These are phyloP conservation scores for Aspergillus ochraceoroseus DNA, from an alignment of 2,329 filamentous ascomycete species.

Conservation along the genomic window DNA sequence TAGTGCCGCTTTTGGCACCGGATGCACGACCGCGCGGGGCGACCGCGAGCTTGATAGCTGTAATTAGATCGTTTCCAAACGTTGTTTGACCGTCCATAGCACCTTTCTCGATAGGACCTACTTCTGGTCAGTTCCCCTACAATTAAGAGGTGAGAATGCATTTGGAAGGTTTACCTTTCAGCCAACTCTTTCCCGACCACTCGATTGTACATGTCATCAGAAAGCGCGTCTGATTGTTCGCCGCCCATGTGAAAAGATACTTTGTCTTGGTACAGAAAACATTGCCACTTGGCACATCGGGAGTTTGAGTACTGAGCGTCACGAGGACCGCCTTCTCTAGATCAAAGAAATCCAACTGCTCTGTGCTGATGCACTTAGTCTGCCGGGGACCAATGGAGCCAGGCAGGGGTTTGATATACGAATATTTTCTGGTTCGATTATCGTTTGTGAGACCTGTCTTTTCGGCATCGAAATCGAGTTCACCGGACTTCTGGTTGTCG, in stretches of 20 bases:
- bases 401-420: slow-evolving; percentile 86
- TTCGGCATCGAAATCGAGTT: slow-evolving; percentile 78
- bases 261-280: slow-evolving; percentile 88
- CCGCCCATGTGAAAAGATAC: slow-evolving; percentile 90
- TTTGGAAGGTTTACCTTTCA: slow-evolving; percentile 73
- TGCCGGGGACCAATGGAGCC: slow-evolving; percentile 83
- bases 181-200: slow-evolving; percentile 97
- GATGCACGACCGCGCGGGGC: slow-evolving; percentile 57
- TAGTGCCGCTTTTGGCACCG: slow-evolving; percentile 47
- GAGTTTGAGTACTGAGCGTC: slow-evolving; percentile 78
- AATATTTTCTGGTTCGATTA: slow-evolving; percentile 68
- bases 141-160: no score
- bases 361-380: slow-evolving; percentile 87
- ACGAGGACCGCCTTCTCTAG: slow-evolving; percentile 81
- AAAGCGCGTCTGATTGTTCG: slow-evolving; percentile 77
- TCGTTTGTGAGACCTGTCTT: slow-evolving; percentile 72
- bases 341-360: slow-evolving; percentile 78
- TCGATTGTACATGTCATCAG: slow-evolving; percentile 87
- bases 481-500: slow-evolving; percentile 79
- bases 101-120: slow-evolving; percentile 92
- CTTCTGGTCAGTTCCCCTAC: slow-evolving; percentile 35
- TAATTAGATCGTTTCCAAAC: slow-evolving; percentile 76
- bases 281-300: slow-evolving; percentile 91
- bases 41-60: slow-evolving; percentile 67
- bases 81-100: slow-evolving; percentile 81